Percentiles rank a stretch among this genome's conserved stretches.
Conservation (phyloP, 2,329 filamentous ascomycete genomes). For the Xylaria multiplex region DNA sequence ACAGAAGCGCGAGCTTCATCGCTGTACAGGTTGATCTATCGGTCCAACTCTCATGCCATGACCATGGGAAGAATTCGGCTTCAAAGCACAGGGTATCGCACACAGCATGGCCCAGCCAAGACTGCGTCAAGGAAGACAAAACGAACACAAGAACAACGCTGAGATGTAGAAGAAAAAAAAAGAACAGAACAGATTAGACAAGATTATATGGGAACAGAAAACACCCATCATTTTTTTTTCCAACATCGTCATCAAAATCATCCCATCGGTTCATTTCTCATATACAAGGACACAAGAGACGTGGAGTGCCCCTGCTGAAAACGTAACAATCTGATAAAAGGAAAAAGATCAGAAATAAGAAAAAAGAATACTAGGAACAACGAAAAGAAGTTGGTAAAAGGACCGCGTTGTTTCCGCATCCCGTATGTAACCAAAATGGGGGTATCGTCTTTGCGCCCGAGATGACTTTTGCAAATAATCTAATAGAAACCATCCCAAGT, state of each 20-base stretch:
- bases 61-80: slow-evolving; percentile 48
- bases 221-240: slow-evolving; percentile 24
- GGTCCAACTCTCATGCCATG: slow-evolving; percentile 49
- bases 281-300: slow-evolving; percentile 45
- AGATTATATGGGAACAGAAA: slow-evolving; percentile 33
- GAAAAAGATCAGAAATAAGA: slow-evolving; percentile 33
- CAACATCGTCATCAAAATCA: slow-evolving; percentile 38
- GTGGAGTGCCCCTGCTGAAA: slow-evolving; percentile 27
- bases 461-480: no score
- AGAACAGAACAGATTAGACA: slow-evolving; percentile 37
- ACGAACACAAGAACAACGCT: slow-evolving; percentile 39
- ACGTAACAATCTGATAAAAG: slow-evolving; percentile 35
- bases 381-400: slow-evolving; percentile 30
- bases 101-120: slow-evolving; percentile 49
- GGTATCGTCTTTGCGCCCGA: not conserved
- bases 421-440: slow-evolving; percentile 33
- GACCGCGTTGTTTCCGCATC: slow-evolving; percentile 19
- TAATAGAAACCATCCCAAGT: not conserved
- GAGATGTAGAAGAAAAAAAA: slow-evolving; percentile 37
- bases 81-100: slow-evolving; percentile 50
- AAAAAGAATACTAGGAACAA: slow-evolving; percentile 35
- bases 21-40: slow-evolving; percentile 50
- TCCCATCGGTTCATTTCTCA: slow-evolving; percentile 43
- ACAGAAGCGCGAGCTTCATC: slow-evolving; percentile 53
- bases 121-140: slow-evolving; percentile 47